These are phyloP conservation scores for Lactarius hatsudake DNA, from an alignment of 768 basidiomycete species.

Conservation along the genomic window DNA sequence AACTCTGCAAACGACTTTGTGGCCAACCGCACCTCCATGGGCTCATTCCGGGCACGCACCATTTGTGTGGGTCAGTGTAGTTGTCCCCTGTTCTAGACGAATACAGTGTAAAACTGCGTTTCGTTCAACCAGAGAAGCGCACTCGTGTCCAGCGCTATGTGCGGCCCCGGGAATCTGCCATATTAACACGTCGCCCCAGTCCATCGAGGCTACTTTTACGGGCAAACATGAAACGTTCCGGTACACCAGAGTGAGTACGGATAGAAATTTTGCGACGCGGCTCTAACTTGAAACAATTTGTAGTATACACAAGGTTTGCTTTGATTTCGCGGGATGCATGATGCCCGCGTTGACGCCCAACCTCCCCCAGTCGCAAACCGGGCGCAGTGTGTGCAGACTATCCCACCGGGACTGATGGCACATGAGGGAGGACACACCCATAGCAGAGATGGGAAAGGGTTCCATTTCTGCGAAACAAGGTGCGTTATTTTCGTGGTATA, in stretches of 20 bases:
- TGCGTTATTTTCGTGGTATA: conserved; percentile 28
- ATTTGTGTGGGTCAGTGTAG: conserved; percentile 55
- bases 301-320: conserved; percentile 54
- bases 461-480: conserved; percentile 56
- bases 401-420: conserved; percentile 41
- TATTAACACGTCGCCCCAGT: conserved; percentile 56
- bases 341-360: not conserved
- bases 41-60: conserved; percentile 38
- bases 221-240: conserved; percentile 60
- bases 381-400: conserved; percentile 46
- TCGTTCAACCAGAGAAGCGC: conserved; percentile 43
- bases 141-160: conserved; percentile 46
- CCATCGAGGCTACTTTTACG: conserved; percentile 59
- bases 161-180: conserved; percentile 50
- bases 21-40: conserved; percentile 51
- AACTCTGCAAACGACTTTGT: conserved; percentile 56
- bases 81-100: not conserved
- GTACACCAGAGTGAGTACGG: conserved; percentile 52
- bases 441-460: conserved; percentile 40
- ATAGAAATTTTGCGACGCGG: not conserved
- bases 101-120: not conserved
- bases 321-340: not conserved
- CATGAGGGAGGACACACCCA: conserved; percentile 53
- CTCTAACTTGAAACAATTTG: not conserved
- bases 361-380: conserved; percentile 45